Conservation (phyloP, 306 rosid species). For the Oxytropis ochrocephala region DNA sequence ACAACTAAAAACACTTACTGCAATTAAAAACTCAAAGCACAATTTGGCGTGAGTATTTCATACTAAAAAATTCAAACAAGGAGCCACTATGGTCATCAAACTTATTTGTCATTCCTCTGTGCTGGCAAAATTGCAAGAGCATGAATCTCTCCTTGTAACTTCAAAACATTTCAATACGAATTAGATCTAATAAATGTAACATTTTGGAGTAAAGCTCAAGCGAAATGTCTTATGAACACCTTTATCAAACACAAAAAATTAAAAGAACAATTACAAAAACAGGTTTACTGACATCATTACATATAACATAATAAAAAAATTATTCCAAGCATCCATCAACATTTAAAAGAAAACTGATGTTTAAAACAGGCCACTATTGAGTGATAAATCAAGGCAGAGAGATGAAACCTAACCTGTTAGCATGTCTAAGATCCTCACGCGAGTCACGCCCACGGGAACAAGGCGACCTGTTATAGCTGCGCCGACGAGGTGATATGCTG, state of each 20-base stretch:
- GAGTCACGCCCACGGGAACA: slow-evolving; percentile 65
- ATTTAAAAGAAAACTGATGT: neutral
- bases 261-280: neutral
- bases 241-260: neutral
- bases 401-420: slow-evolving; percentile 62
- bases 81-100: neutral
- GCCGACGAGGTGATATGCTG: slow-evolving; percentile 62
- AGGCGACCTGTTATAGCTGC: slow-evolving; percentile 88
- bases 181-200: neutral
- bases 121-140: neutral
- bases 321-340: neutral
- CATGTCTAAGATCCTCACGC: slow-evolving; percentile 57
- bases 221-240: neutral
- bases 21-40: neutral
- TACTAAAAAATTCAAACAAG: neutral
- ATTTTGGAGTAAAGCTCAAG: neutral
- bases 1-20: neutral
- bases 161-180: neutral
- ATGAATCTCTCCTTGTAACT: neutral
- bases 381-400: neutral
- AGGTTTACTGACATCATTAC: neutral
- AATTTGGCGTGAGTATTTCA: neutral
- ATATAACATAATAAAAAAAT: neutral
- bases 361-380: neutral
- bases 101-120: neutral